These are phyloP conservation scores for Leishmania guyanensis DNA, from an alignment of 208 protist genomes.

Conservation along the genomic window DNA sequence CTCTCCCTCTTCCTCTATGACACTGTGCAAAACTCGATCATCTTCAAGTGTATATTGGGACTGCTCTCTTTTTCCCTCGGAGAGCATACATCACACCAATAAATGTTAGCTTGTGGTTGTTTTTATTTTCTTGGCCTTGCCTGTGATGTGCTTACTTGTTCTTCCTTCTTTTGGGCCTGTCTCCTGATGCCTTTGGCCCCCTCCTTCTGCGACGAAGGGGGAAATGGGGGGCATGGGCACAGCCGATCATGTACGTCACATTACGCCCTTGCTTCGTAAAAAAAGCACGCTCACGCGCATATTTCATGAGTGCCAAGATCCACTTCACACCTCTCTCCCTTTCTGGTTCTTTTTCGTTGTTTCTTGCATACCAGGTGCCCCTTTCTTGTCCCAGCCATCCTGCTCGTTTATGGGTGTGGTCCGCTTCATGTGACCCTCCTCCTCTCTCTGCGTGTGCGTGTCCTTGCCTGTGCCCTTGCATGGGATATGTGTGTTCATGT, in stretches of 20 bases:
- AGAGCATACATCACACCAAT: neutral
- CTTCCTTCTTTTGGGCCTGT: neutral
- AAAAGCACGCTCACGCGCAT: neutral
- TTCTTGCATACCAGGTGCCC: neutral
- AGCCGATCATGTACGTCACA: neutral
- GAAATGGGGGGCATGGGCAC: neutral
- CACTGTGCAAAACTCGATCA: neutral
- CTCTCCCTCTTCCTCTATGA: neutral
- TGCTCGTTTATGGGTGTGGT: neutral
- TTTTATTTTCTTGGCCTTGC: neutral
- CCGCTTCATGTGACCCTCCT: neutral
- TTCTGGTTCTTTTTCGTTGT: neutral
- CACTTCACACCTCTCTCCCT: neutral
- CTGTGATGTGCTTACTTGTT: neutral
- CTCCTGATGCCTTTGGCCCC: neutral
- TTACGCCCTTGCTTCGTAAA: neutral
- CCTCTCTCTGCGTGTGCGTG: neutral
- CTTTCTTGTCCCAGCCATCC: neutral
- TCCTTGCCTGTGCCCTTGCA: neutral
- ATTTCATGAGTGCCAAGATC: neutral
- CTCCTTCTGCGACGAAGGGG: neutral
- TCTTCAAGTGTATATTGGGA: neutral
- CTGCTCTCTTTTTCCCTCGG: neutral
- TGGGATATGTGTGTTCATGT: too few relatives aligned
- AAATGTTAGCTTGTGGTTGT: neutral